Evolutionary conservation across 495 filamentous ascomycete genomes (phyloP).

Genomic region (Amphirosellinia nigrospora): DNA sequence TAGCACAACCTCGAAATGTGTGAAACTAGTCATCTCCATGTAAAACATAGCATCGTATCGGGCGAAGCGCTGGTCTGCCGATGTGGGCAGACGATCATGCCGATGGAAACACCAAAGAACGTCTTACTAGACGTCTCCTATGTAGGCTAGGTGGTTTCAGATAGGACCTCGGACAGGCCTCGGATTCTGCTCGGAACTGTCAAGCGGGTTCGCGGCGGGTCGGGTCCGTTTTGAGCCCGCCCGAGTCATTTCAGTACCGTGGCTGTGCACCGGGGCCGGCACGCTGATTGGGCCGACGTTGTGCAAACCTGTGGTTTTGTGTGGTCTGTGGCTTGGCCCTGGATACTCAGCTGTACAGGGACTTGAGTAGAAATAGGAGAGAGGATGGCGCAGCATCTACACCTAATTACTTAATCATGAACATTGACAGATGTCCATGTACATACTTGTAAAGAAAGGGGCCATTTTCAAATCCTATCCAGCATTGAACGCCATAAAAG

Average conservation of each 20-base stretch:
- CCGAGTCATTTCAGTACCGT: background rate
- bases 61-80: background rate
- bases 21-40: constrained; percentile 10
- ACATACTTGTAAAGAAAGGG: background rate
- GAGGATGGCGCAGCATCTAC: constrained; percentile 7
- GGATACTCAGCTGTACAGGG: constrained; percentile 12
- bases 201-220: constrained; percentile 10
- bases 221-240: background rate
- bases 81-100: constrained; percentile 24
- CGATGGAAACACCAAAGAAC: constrained; percentile 1
- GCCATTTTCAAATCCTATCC: background rate
- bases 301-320: background rate
- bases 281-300: constrained; percentile 6
- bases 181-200: too few relatives aligned
- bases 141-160: constrained; percentile 9
- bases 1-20: background rate
- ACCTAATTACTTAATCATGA: constrained; percentile 2
- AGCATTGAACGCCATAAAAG: background rate
- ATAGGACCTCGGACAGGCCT: too few relatives aligned
- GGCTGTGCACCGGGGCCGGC: background rate
- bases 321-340: constrained; percentile 15
- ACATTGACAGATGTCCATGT: background rate
- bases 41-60: constrained; percentile 9
- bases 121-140: background rate
- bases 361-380: background rate